Conservation (phyloP, 2,329 filamentous ascomycete genomes). For the Colletotrichum godetiae region DNA sequence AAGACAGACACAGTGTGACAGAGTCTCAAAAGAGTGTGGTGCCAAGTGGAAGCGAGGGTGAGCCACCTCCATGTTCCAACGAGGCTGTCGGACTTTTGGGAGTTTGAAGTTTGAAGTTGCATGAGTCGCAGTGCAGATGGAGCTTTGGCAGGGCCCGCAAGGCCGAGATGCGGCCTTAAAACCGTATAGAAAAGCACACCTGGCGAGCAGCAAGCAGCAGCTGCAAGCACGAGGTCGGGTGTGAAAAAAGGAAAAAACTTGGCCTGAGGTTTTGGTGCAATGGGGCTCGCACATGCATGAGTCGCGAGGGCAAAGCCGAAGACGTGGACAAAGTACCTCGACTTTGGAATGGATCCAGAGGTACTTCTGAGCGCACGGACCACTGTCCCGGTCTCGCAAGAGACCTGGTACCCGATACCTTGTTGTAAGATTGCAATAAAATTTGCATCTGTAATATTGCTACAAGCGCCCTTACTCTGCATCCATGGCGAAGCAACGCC, state of each 20-base stretch:
- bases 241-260: slow-evolving; percentile 14
- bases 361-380: slow-evolving; percentile 24
- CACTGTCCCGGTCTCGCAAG: slow-evolving; percentile 12
- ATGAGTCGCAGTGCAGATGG: slow-evolving; percentile 31
- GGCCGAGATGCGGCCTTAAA: slow-evolving; percentile 28
- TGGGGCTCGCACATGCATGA: slow-evolving; percentile 29
- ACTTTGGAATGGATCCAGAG: slow-evolving; percentile 19
- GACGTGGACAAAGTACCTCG: slow-evolving; percentile 24
- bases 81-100: slow-evolving; percentile 23
- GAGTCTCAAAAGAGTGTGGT: not conserved
- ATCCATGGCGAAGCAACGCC: slow-evolving; percentile 10
- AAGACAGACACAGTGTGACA: not conserved
- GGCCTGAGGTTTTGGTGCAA: slow-evolving; percentile 3
- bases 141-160: slow-evolving; percentile 18
- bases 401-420: slow-evolving; percentile 29
- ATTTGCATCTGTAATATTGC: slow-evolving; percentile 31
- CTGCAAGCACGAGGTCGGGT: not conserved
- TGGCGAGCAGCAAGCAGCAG: not conserved
- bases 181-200: not conserved
- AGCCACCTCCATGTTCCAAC: not conserved
- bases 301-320: slow-evolving; percentile 21
- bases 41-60: not conserved
- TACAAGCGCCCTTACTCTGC: slow-evolving; percentile 27
- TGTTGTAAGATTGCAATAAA: slow-evolving; percentile 32
- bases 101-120: slow-evolving; percentile 29